phyloP scores from a whole-genome alignment of 108 stramenopile species.

The Craspedostauros australis region DNA sequence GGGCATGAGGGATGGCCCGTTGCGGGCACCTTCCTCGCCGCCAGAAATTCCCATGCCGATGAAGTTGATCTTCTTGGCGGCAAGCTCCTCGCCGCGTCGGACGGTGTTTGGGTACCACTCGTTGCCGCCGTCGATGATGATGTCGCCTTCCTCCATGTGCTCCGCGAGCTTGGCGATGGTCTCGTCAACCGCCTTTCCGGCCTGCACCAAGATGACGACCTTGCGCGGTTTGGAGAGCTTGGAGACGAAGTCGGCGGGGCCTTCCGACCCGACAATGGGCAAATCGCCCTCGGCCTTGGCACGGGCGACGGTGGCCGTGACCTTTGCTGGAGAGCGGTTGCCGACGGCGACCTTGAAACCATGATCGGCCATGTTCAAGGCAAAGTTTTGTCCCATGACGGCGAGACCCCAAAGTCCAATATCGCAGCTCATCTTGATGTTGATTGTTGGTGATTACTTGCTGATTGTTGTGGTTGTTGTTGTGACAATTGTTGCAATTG shows the following conservation, averaged over 20 bases:
- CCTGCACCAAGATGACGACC: slow-evolving; percentile 93
- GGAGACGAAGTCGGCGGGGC: slow-evolving; percentile 65
- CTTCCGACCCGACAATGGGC: slow-evolving; percentile 76
- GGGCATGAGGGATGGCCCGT: slow-evolving; percentile 98
- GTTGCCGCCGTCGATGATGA: slow-evolving; percentile 97
- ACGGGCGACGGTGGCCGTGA: slow-evolving; percentile 87
- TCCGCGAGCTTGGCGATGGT: slow-evolving; percentile 79
- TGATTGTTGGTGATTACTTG: no score
- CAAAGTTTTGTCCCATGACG: slow-evolving; percentile 99
- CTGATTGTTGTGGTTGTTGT: neutral
- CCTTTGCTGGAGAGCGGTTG: slow-evolving; percentile 91
- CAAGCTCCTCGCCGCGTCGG: slow-evolving; percentile 83
- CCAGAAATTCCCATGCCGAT: slow-evolving; percentile 99
- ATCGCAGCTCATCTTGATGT: slow-evolving; percentile 66
- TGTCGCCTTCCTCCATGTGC: slow-evolving; percentile 89
- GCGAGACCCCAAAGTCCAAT: slow-evolving; percentile 96
- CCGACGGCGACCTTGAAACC: slow-evolving; percentile 92
- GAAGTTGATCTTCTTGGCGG: slow-evolving; percentile 85
- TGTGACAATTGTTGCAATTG: neutral
- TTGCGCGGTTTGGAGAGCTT: slow-evolving; percentile 86
- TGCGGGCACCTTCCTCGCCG: slow-evolving; percentile 97
- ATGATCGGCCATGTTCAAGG: slow-evolving; percentile 89
- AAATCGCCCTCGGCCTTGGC: slow-evolving; percentile 91
- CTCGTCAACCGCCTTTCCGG: slow-evolving; percentile 93
- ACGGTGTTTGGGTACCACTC: slow-evolving; percentile 98